Conservation (phyloP, 768 basidiomycete genomes). For the Xerocomus brunneocitrinus region DNA sequence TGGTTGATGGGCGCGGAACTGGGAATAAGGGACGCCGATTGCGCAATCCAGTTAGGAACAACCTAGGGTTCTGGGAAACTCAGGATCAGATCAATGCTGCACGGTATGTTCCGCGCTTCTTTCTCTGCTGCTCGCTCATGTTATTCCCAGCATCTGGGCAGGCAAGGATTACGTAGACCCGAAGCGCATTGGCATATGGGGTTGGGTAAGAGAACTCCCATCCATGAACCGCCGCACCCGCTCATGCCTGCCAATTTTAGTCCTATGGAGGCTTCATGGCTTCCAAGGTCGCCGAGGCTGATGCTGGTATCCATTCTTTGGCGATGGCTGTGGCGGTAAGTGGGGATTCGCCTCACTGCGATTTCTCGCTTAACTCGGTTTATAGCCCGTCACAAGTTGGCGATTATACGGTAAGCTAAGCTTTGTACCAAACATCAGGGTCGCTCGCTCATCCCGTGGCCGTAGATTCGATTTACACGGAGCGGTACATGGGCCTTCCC, state of each 20-base stretch:
- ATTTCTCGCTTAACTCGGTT: conserved; percentile 8
- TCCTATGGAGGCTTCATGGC: conserved; percentile 97
- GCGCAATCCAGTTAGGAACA: conserved; percentile 82
- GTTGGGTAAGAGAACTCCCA: conserved; percentile 66
- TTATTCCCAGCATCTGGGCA: conserved; percentile 63
- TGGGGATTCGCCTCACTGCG: conserved; percentile 6
- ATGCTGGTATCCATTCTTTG: conserved; percentile 84
- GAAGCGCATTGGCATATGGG: conserved; percentile 91
- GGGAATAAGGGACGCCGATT: conserved; percentile 83
- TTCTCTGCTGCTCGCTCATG: not conserved
- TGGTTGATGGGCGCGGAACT: conserved; percentile 91
- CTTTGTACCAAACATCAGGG: not conserved
- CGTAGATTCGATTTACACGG: conserved; percentile 92
- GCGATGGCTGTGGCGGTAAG: conserved; percentile 88
- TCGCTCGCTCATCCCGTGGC: not conserved
- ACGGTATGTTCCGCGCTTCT: conserved; percentile 41
- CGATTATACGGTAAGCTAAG: conserved; percentile 58
- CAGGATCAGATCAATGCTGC: conserved; percentile 88
- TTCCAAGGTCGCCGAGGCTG: conserved; percentile 85
- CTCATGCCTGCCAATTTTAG: conserved; percentile 36
- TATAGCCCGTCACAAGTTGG: conserved; percentile 86
- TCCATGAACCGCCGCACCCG: not conserved
- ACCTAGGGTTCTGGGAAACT: conserved; percentile 87
- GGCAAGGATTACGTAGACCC: conserved; percentile 85
- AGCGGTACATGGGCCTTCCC: conserved; percentile 93